Evolutionary conservation across 306 rosid genomes (phyloP), one percentile per base, ranked within the genome.

Genomic region (Prunus mume): DNA sequence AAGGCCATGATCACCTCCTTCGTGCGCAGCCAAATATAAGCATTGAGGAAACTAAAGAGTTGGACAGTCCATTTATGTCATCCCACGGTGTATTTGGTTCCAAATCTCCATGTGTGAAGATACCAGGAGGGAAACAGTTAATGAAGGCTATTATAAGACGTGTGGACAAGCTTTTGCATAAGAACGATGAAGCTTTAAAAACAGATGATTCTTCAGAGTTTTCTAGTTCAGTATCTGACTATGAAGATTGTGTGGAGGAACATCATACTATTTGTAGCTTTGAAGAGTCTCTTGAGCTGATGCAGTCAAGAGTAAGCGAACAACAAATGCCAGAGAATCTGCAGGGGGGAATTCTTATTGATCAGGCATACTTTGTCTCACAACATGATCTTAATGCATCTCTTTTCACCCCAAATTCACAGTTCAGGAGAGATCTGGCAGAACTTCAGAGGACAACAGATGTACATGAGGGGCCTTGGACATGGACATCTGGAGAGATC

Each of bases 401-500:
- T 74, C 93, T 92, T 75, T 94, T 95, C 73, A 80, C 87, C 27
- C 93, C 98, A 0, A 72, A 74, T 74, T 90, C 97, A 14, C 90
- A 88, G 83, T 90, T 95, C 76, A 71, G 79, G 84, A 92, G 76
- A 76, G 93, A 86, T 54, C 72, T 95, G 28, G 92, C 90, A 56
- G 93, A 85, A 56, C 61, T 81, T 49, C 90, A 92, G 73, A 95
- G 90, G 55, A 83, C 87, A 69, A 85, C 79, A 81, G 82, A 88
- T 80, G 12, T 88, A 75, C 86, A 85, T 57, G 96, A 90, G 58
- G 95, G 96, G 55, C 82, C 85, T 60, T 95, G 98, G 98, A 52
- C 70, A 6, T 86, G 91, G 95, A 90, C 87, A 82, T 65, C 80
- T 34, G 93, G 86, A 63, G 96, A 88, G 30, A 65, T 19, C 68